These are phyloP conservation scores for Coprinopsis strossmayeri DNA, from an alignment of 768 basidiomycete species.

Conservation along the genomic window DNA sequence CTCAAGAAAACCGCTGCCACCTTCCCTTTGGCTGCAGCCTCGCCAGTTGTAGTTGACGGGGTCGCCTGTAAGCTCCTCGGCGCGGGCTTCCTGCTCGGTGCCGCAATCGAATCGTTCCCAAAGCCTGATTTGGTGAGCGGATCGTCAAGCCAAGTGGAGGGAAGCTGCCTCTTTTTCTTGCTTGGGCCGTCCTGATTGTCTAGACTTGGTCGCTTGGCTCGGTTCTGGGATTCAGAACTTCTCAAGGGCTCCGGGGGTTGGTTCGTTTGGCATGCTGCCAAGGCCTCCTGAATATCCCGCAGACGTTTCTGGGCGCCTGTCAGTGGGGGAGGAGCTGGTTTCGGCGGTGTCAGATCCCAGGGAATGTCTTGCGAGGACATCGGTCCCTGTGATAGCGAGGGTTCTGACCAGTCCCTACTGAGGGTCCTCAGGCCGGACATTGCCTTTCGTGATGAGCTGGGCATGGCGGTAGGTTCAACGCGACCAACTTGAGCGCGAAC, in stretches of 20 bases:
- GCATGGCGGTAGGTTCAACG: constrained; percentile 13
- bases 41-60: constrained; percentile 10
- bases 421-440: constrained; percentile 58
- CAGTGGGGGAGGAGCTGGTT: constrained; percentile 21
- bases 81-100: constrained; percentile 11
- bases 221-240: constrained; percentile 15
- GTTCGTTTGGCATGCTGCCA: constrained; percentile 22
- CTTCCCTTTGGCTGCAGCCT: constrained; percentile 20
- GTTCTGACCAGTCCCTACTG: constrained; percentile 56
- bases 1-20: constrained; percentile 58
- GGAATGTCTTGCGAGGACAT: constrained; percentile 36
- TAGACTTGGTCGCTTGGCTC: constrained; percentile 30
- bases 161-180: constrained; percentile 56
- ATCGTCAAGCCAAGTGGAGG: constrained; percentile 37
- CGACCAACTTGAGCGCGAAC: not conserved
- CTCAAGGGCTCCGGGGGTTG: constrained; percentile 20
- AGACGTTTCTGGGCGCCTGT: constrained; percentile 36
- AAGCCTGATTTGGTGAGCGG: constrained; percentile 30
- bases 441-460: constrained; percentile 24
- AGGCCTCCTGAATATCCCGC: constrained; percentile 52
- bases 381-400: constrained; percentile 17
- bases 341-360: constrained; percentile 38
- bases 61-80: constrained; percentile 9
- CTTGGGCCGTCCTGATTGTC: constrained; percentile 18
- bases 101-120: constrained; percentile 1